Evolutionary conservation across 768 basidiomycete species (phyloP).

Genomic region (Inosperma sp.): DNA sequence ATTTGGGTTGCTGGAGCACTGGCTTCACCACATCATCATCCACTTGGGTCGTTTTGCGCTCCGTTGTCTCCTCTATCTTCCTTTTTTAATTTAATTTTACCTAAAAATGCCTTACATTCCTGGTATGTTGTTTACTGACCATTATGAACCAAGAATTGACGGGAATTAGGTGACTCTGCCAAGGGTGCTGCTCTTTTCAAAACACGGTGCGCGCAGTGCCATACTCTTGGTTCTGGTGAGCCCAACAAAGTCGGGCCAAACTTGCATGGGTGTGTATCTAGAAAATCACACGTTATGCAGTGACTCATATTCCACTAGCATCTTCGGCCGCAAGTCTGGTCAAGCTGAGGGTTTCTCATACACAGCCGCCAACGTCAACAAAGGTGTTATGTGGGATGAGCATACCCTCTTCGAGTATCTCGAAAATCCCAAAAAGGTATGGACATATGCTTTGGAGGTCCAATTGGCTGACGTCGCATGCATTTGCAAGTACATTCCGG

Average conservation of each 20-base stretch:
- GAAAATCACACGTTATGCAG: neutral
- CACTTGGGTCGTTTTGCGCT: slow-evolving; percentile 1
- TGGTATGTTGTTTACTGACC: slow-evolving; percentile 27
- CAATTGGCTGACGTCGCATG: slow-evolving; percentile 2
- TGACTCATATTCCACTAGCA: slow-evolving; percentile 32
- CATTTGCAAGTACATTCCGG: slow-evolving; percentile 73
- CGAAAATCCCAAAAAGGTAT: slow-evolving; percentile 94
- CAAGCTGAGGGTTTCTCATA: slow-evolving; percentile 84
- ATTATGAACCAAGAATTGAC: neutral
- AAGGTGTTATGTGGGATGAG: slow-evolving; percentile 84
- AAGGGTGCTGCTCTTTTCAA: slow-evolving; percentile 97
- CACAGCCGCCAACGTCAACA: slow-evolving; percentile 93
- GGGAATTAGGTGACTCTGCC: slow-evolving; percentile 60
- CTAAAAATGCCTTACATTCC: slow-evolving; percentile 38
- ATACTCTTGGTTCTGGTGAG: slow-evolving; percentile 75
- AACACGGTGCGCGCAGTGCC: slow-evolving; percentile 93
- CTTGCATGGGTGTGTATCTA: slow-evolving; percentile 72
- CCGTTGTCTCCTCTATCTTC: neutral
- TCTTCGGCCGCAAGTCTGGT: slow-evolving; percentile 86
- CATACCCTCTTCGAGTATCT: slow-evolving; percentile 92
- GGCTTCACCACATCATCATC: neutral
- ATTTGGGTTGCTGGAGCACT: too few relatives aligned
- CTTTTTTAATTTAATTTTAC: slow-evolving; percentile 8
- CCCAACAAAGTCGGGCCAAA: slow-evolving; percentile 92
- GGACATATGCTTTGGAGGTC: neutral